Conservation (phyloP, 2,329 filamentous ascomycete species). For the Fusarium sp. region DNA sequence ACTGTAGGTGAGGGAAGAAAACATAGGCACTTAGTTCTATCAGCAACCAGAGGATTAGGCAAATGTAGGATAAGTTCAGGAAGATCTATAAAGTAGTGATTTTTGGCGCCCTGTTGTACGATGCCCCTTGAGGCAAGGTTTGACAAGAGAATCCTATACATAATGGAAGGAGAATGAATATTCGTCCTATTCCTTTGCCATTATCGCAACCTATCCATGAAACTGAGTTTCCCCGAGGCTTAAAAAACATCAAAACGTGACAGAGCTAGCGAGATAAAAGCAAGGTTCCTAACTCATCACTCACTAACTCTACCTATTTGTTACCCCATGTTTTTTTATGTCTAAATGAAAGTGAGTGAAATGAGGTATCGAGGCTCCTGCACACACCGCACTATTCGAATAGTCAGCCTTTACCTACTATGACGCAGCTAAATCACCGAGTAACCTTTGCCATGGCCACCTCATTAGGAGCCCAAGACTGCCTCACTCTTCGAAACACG, state of each 20-base stretch:
- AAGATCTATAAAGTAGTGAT: not conserved
- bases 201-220: not conserved
- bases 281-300: not conserved
- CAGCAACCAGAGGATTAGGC: no score
- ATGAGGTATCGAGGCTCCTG: not conserved
- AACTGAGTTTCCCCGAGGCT: not conserved
- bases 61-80: not conserved
- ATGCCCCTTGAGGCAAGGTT: not conserved
- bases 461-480: conserved; percentile 20
- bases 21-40: not conserved
- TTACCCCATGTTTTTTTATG: not conserved
- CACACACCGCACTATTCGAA: not conserved
- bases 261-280: not conserved
- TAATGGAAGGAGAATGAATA: not conserved
- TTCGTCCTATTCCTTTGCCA: not conserved
- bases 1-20: not conserved
- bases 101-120: not conserved
- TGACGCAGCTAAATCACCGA: not conserved
- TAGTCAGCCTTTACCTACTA: not conserved
- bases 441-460: not conserved
- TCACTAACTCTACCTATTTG: not conserved
- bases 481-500: conserved; percentile 39
- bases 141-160: not conserved
- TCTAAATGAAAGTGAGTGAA: not conserved
- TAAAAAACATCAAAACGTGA: not conserved